Evolutionary conservation across 1,284 basidiomycete species (phyloP).

Genomic region (Macrocystidia cucumis): DNA sequence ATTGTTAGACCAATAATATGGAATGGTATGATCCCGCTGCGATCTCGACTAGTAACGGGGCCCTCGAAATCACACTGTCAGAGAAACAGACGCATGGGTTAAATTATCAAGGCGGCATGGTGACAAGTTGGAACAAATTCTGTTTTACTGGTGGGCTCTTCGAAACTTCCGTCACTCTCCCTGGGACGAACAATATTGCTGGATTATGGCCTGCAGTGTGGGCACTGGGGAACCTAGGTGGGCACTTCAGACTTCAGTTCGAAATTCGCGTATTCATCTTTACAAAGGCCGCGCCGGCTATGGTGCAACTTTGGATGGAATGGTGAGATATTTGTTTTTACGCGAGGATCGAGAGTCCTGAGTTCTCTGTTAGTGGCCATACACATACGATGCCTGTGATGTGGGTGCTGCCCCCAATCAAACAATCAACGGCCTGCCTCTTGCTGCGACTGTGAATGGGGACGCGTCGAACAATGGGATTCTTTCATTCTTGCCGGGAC

Average conservation of each 20-base stretch:
- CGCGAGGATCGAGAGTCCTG: neutral
- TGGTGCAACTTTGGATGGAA: slow-evolving; percentile 40
- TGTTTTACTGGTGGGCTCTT: slow-evolving; percentile 88
- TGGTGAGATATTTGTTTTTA: slow-evolving; percentile 21
- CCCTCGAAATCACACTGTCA: slow-evolving; percentile 73
- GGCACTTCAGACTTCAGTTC: slow-evolving; percentile 11
- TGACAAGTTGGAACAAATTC: slow-evolving; percentile 85
- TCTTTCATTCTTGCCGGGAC: slow-evolving; percentile 69
- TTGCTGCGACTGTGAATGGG: slow-evolving; percentile 37
- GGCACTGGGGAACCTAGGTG: slow-evolving; percentile 61
- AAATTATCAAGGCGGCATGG: slow-evolving; percentile 66
- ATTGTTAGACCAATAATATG: slow-evolving; percentile 35
- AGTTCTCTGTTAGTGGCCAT: slow-evolving; percentile 50
- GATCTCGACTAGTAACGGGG: slow-evolving; percentile 72
- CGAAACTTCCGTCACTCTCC: slow-evolving; percentile 70
- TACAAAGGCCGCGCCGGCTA: slow-evolving; percentile 45
- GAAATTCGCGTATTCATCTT: slow-evolving; percentile 11
- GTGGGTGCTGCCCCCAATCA: slow-evolving; percentile 63
- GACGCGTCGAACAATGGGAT: slow-evolving; percentile 29
- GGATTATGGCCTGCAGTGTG: slow-evolving; percentile 71
- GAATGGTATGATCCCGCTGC: slow-evolving; percentile 73
- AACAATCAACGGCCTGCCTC: slow-evolving; percentile 34
- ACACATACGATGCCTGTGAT: slow-evolving; percentile 72
- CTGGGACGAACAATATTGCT: slow-evolving; percentile 56
- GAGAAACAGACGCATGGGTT: slow-evolving; percentile 64